These are phyloP conservation scores for Gynandropsis gynandra DNA, from an alignment of 345 rosid genomes.

Conservation along the genomic window DNA sequence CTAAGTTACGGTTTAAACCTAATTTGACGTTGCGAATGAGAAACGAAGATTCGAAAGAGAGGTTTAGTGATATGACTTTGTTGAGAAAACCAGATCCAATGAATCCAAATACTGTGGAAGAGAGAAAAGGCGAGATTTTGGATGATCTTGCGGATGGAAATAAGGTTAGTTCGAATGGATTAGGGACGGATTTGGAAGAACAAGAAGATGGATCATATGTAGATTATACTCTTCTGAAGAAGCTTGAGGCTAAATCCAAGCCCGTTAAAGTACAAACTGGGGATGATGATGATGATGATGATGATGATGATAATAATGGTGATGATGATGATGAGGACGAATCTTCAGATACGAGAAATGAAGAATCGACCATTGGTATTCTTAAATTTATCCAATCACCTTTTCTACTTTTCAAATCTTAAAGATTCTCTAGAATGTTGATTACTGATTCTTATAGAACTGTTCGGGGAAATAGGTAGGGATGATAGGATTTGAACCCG, in stretches of 20 bases:
- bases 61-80: conserved; percentile 72
- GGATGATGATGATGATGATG: conserved; percentile 16
- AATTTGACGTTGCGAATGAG: conserved; percentile 66
- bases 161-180: conserved; percentile 13
- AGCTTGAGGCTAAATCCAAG: conserved; percentile 31
- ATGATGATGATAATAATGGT: conserved; percentile 17
- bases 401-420: too few relatives aligned
- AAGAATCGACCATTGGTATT: conserved; percentile 14
- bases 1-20: conserved; percentile 50
- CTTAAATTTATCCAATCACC: neutral
- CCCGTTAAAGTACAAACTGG: conserved; percentile 21
- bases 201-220: conserved; percentile 25
- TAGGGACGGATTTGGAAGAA: conserved; percentile 16
- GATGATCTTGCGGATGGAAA: conserved; percentile 4
- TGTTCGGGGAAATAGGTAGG: too few relatives aligned
- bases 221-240: conserved; percentile 47
- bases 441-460: too few relatives aligned
- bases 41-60: conserved; percentile 43
- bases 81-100: conserved; percentile 52
- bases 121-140: conserved; percentile 23
- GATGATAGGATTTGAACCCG: too few relatives aligned
- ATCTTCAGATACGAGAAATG: conserved; percentile 20
- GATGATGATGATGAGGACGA: conserved; percentile 13
- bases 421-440: too few relatives aligned
- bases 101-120: conserved; percentile 14